Conservation (phyloP, 768 basidiomycete genomes). For the Phallus indusiatus region DNA sequence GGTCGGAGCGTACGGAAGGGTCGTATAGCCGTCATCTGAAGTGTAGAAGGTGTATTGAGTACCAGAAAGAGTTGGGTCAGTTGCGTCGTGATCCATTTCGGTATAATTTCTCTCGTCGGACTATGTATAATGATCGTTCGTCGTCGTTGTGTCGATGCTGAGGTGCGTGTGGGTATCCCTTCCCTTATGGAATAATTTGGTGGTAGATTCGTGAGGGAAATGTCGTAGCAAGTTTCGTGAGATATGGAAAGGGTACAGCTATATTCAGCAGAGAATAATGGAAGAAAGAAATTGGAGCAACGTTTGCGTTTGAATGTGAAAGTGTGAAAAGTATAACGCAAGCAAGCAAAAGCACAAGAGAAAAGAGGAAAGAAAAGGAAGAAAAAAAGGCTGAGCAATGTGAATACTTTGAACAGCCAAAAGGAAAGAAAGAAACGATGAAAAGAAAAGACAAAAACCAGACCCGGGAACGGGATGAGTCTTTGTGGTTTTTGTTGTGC, state of each 20-base stretch:
- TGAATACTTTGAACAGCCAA: no score
- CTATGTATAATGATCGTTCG: background rate
- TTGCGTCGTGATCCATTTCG: slow-evolving; percentile 19
- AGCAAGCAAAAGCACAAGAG: background rate
- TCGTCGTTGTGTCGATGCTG: background rate
- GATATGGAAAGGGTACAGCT: background rate
- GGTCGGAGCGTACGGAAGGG: slow-evolving; percentile 37
- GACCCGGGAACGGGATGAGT: background rate
- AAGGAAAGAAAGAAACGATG: no score
- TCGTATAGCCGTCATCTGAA: slow-evolving; percentile 25
- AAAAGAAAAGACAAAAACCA: no score
- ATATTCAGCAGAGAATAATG: slow-evolving; percentile 20
- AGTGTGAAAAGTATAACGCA: slow-evolving; percentile 19
- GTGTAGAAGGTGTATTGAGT: slow-evolving; percentile 26
- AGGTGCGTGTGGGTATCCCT: background rate
- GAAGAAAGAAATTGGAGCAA: slow-evolving; percentile 26
- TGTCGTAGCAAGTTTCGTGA: background rate
- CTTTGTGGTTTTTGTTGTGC: background rate
- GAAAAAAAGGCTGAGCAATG: no score
- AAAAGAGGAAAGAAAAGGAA: background rate
- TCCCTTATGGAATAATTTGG: background rate
- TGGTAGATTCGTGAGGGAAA: background rate
- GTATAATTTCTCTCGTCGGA: background rate
- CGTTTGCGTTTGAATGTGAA: slow-evolving; percentile 23
- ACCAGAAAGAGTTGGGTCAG: slow-evolving; percentile 20